phyloP scores from a whole-genome alignment of 441 rosid species.

The Jatropha multifida region DNA sequence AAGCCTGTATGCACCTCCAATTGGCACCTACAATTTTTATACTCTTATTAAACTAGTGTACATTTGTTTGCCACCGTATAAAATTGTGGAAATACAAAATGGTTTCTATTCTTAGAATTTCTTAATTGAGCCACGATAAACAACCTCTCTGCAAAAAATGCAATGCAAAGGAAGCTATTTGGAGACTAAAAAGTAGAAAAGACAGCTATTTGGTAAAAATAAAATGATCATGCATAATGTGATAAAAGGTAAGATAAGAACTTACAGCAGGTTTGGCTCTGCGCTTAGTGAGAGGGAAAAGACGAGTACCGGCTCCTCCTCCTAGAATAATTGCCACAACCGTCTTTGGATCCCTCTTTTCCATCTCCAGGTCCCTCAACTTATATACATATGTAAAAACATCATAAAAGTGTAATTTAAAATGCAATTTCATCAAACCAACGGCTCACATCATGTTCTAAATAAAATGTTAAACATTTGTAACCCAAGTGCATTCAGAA shows the following conservation, averaged over 20 bases:
- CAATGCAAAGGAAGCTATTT: too few species aligned
- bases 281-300: constrained; percentile 91
- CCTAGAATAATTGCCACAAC: constrained; percentile 86
- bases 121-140: too few species aligned
- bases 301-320: constrained; percentile 97
- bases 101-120: too few species aligned
- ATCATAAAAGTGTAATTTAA: too few species aligned
- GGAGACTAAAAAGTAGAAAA: too few species aligned
- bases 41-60: neutral
- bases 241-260: neutral
- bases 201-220: too few species aligned
- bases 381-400: constrained; percentile 22
- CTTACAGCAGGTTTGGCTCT: constrained; percentile 98
- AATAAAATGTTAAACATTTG: too few species aligned
- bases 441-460: too few species aligned
- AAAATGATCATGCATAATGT: neutral
- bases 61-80: neutral
- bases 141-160: too few species aligned
- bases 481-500: too few species aligned
- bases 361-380: constrained; percentile 71
- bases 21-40: constrained; percentile 56
- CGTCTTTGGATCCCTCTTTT: constrained; percentile 65
- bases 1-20: constrained; percentile 90
- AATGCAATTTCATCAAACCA: too few species aligned
- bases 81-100: too few species aligned